These are phyloP conservation scores for Limnanthes douglasii DNA, from an alignment of 345 rosid species.

Conservation along the genomic window DNA sequence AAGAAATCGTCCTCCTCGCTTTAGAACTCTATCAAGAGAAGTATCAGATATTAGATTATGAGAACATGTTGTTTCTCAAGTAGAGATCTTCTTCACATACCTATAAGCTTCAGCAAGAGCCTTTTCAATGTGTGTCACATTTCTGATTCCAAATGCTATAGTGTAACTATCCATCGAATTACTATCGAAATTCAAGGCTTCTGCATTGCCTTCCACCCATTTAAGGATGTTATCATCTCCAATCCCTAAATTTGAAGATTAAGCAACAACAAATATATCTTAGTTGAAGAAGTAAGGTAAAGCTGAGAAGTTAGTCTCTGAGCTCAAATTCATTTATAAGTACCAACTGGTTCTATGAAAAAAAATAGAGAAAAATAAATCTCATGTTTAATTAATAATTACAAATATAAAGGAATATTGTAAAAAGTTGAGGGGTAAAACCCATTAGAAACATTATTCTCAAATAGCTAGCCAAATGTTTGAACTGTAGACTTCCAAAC, in stretches of 20 bases:
- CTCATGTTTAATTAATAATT: background rate
- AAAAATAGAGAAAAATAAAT: background rate
- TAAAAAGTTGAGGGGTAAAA: too few relatives aligned
- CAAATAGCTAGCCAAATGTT: too few relatives aligned
- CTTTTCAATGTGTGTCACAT: constrained; percentile 93
- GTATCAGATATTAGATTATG: background rate
- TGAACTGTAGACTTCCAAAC: too few relatives aligned
- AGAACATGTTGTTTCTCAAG: background rate
- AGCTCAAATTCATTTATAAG: constrained; percentile 1
- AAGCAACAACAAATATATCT: background rate
- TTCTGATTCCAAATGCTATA: constrained; percentile 95
- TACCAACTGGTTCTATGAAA: too few relatives aligned
- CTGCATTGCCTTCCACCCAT: constrained; percentile 95
- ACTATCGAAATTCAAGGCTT: constrained; percentile 60
- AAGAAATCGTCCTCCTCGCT: constrained; percentile 87
- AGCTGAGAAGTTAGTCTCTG: background rate
- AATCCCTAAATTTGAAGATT: constrained; percentile 14
- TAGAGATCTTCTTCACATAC: constrained; percentile 8
- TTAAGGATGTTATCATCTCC: constrained; percentile 45
- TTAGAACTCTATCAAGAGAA: constrained; percentile 44
- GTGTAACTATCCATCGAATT: constrained; percentile 89
- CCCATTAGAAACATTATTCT: too few relatives aligned
- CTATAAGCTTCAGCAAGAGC: constrained; percentile 82
- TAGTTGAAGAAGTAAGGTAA: background rate
- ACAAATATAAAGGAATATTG: too few relatives aligned